Base-by-base conservation (phyloP, 192 early-diverging fungal species). In the Coemansia sp. region DNA sequence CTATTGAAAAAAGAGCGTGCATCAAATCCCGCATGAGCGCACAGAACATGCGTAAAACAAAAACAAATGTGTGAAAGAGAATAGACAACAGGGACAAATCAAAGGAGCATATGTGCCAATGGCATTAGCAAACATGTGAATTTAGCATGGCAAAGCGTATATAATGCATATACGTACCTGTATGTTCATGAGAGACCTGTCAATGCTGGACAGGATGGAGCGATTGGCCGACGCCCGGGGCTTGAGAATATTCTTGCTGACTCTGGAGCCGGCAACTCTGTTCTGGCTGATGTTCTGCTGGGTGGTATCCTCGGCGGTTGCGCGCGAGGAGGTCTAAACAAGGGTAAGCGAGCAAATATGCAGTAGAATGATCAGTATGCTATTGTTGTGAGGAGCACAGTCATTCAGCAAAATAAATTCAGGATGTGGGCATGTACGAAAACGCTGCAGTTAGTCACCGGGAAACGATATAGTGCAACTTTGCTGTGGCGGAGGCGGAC, bases 111-210 rank as follows among this genome's bases (percentile, higher is more conserved):
- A 48, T 48, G 12, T 20, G 22, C 32, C 31, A 38, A 61, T 25
- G 32, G 25, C 40, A 14, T 48, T 48, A 48, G 59, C 59, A 61
- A 48, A 14, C 42, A 45, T 14, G 42, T 45, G 42, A 45, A 45
- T n/a, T n/a, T n/a, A n/a, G n/a, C n/a, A n/a, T n/a, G n/a, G n/a
- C n/a, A n/a, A n/a, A n/a, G n/a, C n/a, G n/a, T n/a, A n/a, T n/a
- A n/a, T n/a, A 45, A 45, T 7, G 42, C 11, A 12, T 45, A 7
- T 14, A 12, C 42, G 5, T 45, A 45, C 42, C 42, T 45, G 8
- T 14, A 11, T 45, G 42, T 45, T 45, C 11, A 45, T 45, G 42
- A 14, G 16, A 7, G 5, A 45, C 42, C 2, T 45, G 5, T 45
- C 42, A 11, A 11, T 45, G 42, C 42, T 45, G 42, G 42, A 45